phyloP scores from a whole-genome alignment of 1,284 basidiomycete genomes.

The Crepidotus sp. region DNA sequence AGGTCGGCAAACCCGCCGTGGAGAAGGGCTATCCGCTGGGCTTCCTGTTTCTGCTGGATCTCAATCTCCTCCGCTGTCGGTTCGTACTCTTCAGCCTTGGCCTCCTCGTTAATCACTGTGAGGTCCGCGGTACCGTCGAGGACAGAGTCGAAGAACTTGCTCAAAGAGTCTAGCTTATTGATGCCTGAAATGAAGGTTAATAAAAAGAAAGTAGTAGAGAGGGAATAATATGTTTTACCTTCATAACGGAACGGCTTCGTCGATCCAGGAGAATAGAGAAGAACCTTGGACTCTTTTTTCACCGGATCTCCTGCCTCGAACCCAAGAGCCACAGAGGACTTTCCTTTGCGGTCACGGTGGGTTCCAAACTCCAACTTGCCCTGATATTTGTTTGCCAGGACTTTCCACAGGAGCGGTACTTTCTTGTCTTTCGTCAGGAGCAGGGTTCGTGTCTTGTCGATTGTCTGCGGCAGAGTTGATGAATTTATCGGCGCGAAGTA shows the following conservation, averaged over 20 bases:
- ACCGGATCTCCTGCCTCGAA: constrained; percentile 35
- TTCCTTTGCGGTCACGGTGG: constrained; percentile 60
- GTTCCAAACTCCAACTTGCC: constrained; percentile 60
- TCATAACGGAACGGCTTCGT: constrained; percentile 47
- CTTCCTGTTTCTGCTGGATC: constrained; percentile 42
- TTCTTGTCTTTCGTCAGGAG: constrained; percentile 71
- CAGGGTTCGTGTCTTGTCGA: constrained; percentile 54
- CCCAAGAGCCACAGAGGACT: constrained; percentile 47
- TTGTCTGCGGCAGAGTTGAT: constrained; percentile 22
- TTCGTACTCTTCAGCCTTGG: constrained; percentile 32
- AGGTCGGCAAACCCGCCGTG: constrained; percentile 42
- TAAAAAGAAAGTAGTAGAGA: neutral
- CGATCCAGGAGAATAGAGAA: constrained; percentile 55
- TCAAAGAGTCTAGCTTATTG: constrained; percentile 55
- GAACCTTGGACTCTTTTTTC: constrained; percentile 52
- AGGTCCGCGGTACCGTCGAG: constrained; percentile 57
- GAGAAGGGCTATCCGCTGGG: constrained; percentile 41
- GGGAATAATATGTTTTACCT: constrained; percentile 35
- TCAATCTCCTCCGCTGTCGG: constrained; percentile 37
- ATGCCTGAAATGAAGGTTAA: constrained; percentile 33
- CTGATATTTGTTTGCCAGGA: constrained; percentile 68
- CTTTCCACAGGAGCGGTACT: constrained; percentile 80
- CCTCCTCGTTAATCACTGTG: constrained; percentile 30
- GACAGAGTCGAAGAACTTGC: constrained; percentile 60
- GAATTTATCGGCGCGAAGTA: neutral